phyloP scores from a whole-genome alignment of 139 green algal genomes.

The Chlorella sp. region DNA sequence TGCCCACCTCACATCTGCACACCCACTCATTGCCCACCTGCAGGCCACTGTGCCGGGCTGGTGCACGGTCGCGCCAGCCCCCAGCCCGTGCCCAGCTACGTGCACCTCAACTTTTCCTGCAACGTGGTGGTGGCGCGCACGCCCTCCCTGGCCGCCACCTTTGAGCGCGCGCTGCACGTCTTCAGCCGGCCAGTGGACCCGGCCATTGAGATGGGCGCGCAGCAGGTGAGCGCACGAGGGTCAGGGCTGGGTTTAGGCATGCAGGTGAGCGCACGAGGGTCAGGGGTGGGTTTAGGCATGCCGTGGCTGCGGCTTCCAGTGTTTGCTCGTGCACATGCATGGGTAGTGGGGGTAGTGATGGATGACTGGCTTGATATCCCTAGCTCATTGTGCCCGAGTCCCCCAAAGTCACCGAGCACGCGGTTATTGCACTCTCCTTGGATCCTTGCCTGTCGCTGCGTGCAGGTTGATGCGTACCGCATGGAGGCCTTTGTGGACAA shows the following conservation, averaged over 20 bases:
- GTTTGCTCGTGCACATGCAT: neutral
- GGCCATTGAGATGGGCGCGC: slow-evolving; percentile 18
- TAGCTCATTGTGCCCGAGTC: too few species aligned
- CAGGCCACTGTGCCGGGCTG: slow-evolving; percentile 36
- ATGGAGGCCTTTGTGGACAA: slow-evolving; percentile 54
- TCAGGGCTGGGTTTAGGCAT: neutral
- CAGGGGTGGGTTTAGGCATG: neutral
- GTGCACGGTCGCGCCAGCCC: slow-evolving; percentile 19
- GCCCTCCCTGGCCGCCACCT: slow-evolving; percentile 22
- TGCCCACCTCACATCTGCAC: too few species aligned
- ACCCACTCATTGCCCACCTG: too few species aligned
- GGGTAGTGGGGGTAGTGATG: neutral
- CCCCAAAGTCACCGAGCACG: too few species aligned
- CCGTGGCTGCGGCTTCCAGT: neutral
- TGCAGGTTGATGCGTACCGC: slow-evolving; percentile 55
- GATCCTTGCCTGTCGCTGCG: too few species aligned
- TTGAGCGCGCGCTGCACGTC: slow-evolving; percentile 38
- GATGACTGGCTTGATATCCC: too few species aligned
- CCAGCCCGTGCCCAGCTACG: slow-evolving; percentile 36
- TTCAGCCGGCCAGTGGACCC: slow-evolving; percentile 51
- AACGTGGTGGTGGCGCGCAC: slow-evolving; percentile 41
- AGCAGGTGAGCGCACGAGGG: slow-evolving; percentile 32
- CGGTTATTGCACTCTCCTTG: too few species aligned
- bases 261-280: neutral
- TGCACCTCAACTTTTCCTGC: slow-evolving; percentile 62